Base-by-base conservation (phyloP, 257 asterid genomes). In the Perilla frutescens region DNA sequence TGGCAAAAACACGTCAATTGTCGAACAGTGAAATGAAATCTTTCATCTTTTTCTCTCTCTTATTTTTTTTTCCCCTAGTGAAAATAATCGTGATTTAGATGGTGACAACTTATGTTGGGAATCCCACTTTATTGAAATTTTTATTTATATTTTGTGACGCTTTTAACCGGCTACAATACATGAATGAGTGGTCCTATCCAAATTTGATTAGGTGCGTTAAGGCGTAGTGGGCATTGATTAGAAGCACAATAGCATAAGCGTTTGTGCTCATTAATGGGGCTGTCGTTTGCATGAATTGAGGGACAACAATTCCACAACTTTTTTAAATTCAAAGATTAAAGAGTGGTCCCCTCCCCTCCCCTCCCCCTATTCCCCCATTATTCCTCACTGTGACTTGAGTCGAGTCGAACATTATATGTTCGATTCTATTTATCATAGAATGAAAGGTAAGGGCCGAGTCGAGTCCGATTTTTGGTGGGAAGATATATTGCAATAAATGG, bases 51-150 rank as follows among this genome's bases (percentile, higher is more conserved):
- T 68, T 20, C 26, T 20, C 26, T 20, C 26, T 20, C 26, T 20
- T 20, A 20, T 20, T 20, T 48, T 41, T 31, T 11, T 0, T 14
- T 36, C 0, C 31, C 40, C 40, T 0, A 15, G 40, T 13, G 36
- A 53, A 32, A 41, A 78, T 68, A 74, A 56, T 74, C 48, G 75
- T 70, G 68, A 9, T 55, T 44, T 15, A 1, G 66, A 76, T 32
- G n/a, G 59, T 79, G 84, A 78, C 70, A 64, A 81, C 65, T 75
- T 81, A 76, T 68, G 63, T 49, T 74, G 65, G 79, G 85, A 77
- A 83, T 71, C 64, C 75, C 64, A 77, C 78, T 50, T 86, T 80
- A 8, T 77, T 26, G 76, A 71, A 81, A 83, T 83, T 82, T 66
- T 34, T 34, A 34, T 34, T 34, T 34, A 34, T 34, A 2, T 74